These are phyloP conservation scores for Penicillium atrosanguineum DNA, from an alignment of 495 filamentous ascomycete genomes.

Conservation along the genomic window DNA sequence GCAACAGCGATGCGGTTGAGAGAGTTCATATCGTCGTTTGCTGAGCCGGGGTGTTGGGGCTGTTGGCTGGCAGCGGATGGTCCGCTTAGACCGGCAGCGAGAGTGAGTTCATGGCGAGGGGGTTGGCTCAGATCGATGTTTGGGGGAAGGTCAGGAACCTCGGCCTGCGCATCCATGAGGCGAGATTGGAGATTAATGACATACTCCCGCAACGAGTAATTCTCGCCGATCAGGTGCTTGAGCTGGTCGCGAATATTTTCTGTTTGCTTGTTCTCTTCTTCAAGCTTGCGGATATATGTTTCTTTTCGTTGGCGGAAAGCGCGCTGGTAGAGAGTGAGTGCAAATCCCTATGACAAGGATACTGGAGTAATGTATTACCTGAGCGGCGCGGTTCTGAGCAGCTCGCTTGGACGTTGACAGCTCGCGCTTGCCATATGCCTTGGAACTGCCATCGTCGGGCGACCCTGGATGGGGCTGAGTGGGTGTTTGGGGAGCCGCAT, in stretches of 20 bases:
- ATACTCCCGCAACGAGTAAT: conserved; percentile 87
- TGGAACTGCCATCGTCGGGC: conserved; percentile 39
- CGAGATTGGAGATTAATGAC: conserved; percentile 85
- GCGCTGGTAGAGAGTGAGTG: conserved; percentile 45
- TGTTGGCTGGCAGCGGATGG: conserved; percentile 19
- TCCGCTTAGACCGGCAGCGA: conserved; percentile 19
- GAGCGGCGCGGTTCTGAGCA: conserved; percentile 93
- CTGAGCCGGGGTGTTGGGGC: conserved; percentile 25
- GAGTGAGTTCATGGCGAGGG: conserved; percentile 32
- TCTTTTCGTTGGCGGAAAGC: conserved; percentile 98
- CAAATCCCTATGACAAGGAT: too few species aligned
- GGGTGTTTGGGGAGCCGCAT: conserved; percentile 37
- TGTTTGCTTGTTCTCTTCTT: conserved; percentile 81
- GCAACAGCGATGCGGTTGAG: conserved; percentile 48
- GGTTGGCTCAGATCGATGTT: conserved; percentile 53
- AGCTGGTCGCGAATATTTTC: conserved; percentile 65
- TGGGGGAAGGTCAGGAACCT: conserved; percentile 76
- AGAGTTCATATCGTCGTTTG: conserved; percentile 44
- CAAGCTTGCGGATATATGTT: conserved; percentile 94
- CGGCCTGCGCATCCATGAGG: conserved; percentile 78
- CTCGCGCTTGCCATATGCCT: conserved; percentile 73
- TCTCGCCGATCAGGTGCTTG: conserved; percentile 77
- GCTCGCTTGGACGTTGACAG: conserved; percentile 92
- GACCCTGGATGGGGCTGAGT: conserved; percentile 30
- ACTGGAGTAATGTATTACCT: conserved; percentile 57